These are phyloP conservation scores for Naematelia encephala DNA, from an alignment of 768 basidiomycete genomes.

Conservation along the genomic window DNA sequence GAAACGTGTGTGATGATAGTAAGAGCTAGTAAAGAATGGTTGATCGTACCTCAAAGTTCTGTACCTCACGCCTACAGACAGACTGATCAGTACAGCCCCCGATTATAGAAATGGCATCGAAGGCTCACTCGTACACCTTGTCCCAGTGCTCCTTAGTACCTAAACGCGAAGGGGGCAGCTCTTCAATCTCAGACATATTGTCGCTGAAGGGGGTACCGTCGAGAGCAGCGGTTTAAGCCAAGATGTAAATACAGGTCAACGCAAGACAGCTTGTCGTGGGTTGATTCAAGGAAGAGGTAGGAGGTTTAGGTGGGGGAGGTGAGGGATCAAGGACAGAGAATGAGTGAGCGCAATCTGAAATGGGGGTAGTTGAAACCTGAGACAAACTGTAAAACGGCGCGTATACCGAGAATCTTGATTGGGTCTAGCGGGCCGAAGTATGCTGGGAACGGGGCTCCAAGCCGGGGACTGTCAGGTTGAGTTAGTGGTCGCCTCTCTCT, in stretches of 20 bases:
- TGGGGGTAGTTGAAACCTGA: neutral
- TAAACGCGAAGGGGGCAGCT: conserved; percentile 48
- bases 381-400: neutral
- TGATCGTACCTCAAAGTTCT: conserved; percentile 44
- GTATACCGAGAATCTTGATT: neutral
- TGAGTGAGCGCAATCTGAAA: neutral
- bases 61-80: conserved; percentile 47
- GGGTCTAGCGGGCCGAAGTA: neutral
- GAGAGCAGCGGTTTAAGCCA: no score
- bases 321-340: no score
- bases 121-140: conserved; percentile 43
- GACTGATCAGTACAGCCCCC: neutral
- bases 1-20: neutral
- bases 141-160: conserved; percentile 53
- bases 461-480: neutral
- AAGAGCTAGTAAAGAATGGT: neutral
- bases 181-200: conserved; percentile 29
- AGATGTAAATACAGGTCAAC: no score
- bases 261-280: no score
- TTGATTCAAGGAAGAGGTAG: no score
- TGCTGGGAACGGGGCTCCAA: neutral
- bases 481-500: neutral
- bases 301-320: no score
- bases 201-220: no score
- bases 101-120: neutral